A percentile compares a stretch with the other conserved stretches of the same genome.
Evolutionary conservation across 139 green algal genomes (phyloP).

Genomic region (Raphidocelis subcapitata): DNA sequence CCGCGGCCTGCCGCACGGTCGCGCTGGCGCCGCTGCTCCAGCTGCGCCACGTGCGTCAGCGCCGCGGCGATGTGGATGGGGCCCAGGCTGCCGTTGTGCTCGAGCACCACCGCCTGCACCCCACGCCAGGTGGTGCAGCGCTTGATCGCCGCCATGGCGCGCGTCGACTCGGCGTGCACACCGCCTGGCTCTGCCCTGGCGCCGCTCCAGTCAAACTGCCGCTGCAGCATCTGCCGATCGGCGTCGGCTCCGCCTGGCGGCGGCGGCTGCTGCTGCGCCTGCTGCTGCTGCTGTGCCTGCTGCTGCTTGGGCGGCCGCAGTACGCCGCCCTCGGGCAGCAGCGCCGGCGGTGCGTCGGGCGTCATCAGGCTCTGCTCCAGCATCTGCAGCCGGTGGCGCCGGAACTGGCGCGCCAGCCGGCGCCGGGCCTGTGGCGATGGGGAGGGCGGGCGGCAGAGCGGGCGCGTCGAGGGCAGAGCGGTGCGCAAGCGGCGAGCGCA

Average conservation of each 20-base stretch:
- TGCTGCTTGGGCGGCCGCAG: not conserved
- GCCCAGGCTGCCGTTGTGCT: slow-evolving; percentile 1
- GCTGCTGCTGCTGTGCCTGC: not conserved
- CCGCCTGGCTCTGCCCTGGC: not conserved
- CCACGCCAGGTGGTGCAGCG: slow-evolving; percentile 3
- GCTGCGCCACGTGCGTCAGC: slow-evolving; percentile 1
- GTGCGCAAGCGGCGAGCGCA: not conserved
- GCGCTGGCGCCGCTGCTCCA: slow-evolving; percentile 11
- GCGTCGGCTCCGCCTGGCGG: too few relatives aligned
- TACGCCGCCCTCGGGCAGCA: too few relatives aligned
- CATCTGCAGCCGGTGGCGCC: slow-evolving; percentile 17
- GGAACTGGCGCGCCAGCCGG: slow-evolving; percentile 18
- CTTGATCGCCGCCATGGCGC: too few relatives aligned
- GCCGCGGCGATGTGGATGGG: slow-evolving; percentile 7
- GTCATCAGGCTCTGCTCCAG: slow-evolving; percentile 9
- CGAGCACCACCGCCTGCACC: slow-evolving; percentile 21
- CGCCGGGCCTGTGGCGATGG: slow-evolving; percentile 11
- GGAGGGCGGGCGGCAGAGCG: not conserved
- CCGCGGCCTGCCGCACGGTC: not conserved
- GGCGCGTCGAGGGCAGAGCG: not conserved
- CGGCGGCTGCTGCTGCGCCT: not conserved
- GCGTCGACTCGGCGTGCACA: too few relatives aligned
- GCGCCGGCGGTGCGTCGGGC: too few relatives aligned
- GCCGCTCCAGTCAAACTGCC: slow-evolving; percentile 5
- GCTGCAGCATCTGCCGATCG: slow-evolving; percentile 5